Base-by-base conservation (phyloP, 2,329 filamentous ascomycete genomes). In the Corynespora cassiicola region DNA sequence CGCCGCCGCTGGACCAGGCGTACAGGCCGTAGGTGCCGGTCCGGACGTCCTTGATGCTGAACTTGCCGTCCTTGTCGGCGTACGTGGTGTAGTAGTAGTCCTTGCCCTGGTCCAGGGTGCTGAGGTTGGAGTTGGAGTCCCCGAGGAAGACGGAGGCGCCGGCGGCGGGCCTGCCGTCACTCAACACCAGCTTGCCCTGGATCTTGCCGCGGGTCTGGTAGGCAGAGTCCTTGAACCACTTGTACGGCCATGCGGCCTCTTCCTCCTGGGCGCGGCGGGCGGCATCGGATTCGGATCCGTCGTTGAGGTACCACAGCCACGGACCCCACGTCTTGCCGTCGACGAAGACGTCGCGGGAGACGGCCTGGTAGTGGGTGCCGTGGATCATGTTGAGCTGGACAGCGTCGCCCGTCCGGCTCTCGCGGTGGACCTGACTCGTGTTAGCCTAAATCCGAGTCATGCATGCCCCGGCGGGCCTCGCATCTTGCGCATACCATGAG, bases 311-410 rank as follows among this genome's bases (percentile, higher is more conserved):
- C 66, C 66, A 69, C 3, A 69, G 53, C 66, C 65, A 69, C 0
- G 66, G 66, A 0, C 66, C 66, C 65, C 65, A 69, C 17, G 58
- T 48, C 34, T 67, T 68, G 18, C 59, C 61, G 18, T 68, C 64
- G 0, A 71, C 53, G 35, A 66, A 66, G 1, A 47, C 39, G 34
- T 66, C 63, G 16, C 52, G 56, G 0, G 60, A 57, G 2, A 54
- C 30, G 19, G 63, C 61, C 35, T 65, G 62, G 49, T 54, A 68
- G 30, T 68, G 64, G 0, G 76, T 78, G 21, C 76, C 77, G 47
- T 79, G 76, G 21, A 79, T 68, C 72, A 80, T 77, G 54, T 80
- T 80, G 23, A 79, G 61, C 43, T 78, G 74, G 2, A 79, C 76
- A 1, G 70, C 68, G 42, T 79, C 76, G 5, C 76, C 76, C 0